These are phyloP conservation scores for Tillandsia fasciculata DNA, from an alignment of 176 grass and related monocot genomes.

Conservation along the genomic window DNA sequence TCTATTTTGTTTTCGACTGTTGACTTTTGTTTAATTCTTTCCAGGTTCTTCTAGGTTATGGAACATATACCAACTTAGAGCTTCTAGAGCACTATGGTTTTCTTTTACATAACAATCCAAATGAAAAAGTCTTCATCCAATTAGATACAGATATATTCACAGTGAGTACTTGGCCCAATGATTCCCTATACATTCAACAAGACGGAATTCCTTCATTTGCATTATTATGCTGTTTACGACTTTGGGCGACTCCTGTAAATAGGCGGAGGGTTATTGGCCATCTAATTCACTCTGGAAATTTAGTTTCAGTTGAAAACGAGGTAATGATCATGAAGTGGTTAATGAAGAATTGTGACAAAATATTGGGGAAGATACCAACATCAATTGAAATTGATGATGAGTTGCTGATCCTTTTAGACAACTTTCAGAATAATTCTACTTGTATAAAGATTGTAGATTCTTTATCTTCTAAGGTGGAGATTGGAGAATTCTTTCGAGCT, in stretches of 20 bases:
- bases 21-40: background rate
- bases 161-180: constrained; percentile 40
- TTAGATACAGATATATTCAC: constrained; percentile 51
- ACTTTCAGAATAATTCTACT: constrained; percentile 27
- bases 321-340: constrained; percentile 63
- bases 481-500: constrained; percentile 34
- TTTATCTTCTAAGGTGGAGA: constrained; percentile 23
- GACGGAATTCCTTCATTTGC: constrained; percentile 71
- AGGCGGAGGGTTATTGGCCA: constrained; percentile 34
- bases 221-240: constrained; percentile 57
- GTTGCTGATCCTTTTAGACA: constrained; percentile 32
- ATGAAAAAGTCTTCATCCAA: constrained; percentile 74
- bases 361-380: constrained; percentile 38
- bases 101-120: constrained; percentile 65
- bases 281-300: constrained; percentile 49
- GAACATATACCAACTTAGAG: constrained; percentile 71
- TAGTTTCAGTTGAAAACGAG: constrained; percentile 72
- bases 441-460: constrained; percentile 21
- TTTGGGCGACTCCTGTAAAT: constrained; percentile 42
- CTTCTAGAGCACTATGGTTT: constrained; percentile 95
- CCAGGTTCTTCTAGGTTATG: constrained; percentile 80
- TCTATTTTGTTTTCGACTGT: background rate
- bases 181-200: constrained; percentile 67
- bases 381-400: constrained; percentile 42
- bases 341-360: constrained; percentile 40